Evolutionary conservation across 2,329 filamentous ascomycete species (phyloP), one percentile per base, ranked within the genome.

Genomic region (Fusarium equiseti): DNA sequence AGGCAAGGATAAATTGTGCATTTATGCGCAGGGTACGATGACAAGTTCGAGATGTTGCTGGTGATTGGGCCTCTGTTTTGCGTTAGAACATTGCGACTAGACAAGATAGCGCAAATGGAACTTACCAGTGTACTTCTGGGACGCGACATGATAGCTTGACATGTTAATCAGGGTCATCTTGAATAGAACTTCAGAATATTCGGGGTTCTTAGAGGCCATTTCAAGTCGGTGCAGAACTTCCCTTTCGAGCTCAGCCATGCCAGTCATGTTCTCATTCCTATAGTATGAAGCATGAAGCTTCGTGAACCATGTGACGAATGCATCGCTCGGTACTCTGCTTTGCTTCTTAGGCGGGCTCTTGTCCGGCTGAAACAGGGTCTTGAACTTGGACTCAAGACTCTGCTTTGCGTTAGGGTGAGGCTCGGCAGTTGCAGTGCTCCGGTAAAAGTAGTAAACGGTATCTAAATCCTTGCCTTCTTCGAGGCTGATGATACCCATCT

Each of bases 161-260:
- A 98, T 92, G 75, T 97, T 98, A 72, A 95, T 89, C 46, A 98
- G 83, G 8, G 93, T 88, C 80, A 98, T 91, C 77, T 94, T 96
- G 68, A 92, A 87, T 29, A 98, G 79, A 15, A 89, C 86, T 15
- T 86, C 85, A 46, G 90, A 88, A 51, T 91, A 85, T 3, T 88
- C 86, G 12, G 89, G 86, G 66, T 90, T 88, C 77, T 92, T 94
- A 29, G 96, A 83, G 31, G 93, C 89, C 71, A 92, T 87, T 50
- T 90, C 87, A 40, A 97, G 83, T 52, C 94, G 91, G 73, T 91
- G 90, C 65, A 97, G 84, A 15, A 98, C 92, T 78, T 97, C 94
- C 62, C 89, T 89, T 79, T 98, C 95, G 29, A 98, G 84, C 77
- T 97, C 94, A 57, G 91, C 88, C 70, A 94, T 92, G 66, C 91